Evolutionary conservation across 2,329 filamentous ascomycete genomes (phyloP).

Genomic region (Fusarium sp.): DNA sequence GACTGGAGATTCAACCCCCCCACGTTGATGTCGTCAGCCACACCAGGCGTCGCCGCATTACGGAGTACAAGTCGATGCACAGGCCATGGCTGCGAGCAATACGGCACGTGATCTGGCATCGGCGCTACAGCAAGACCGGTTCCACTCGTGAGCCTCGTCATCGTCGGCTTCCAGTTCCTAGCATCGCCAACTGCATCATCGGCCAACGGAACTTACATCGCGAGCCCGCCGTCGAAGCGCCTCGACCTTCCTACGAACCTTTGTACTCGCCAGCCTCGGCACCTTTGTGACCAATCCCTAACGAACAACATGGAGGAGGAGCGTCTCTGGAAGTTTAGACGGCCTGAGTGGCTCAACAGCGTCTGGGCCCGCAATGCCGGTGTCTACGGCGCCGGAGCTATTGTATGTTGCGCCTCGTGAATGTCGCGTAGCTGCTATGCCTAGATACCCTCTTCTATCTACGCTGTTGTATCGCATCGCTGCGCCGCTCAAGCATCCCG

Average conservation of each 20-base stretch:
- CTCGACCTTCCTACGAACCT: not conserved
- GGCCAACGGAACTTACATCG: constrained; percentile 15
- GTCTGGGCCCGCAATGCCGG: constrained; percentile 75
- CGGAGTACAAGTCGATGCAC: not conserved
- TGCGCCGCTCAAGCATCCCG: not conserved
- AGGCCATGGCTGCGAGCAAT: not conserved
- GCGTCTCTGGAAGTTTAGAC: constrained; percentile 77
- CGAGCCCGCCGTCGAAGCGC: constrained; percentile 4
- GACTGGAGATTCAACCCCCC: constrained; percentile 4
- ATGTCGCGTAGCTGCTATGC: not conserved
- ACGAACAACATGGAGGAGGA: constrained; percentile 72
- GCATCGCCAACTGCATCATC: constrained; percentile 35
- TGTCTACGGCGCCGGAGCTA: constrained; percentile 73
- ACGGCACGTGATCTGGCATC: constrained; percentile 36
- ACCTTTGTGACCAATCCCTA: not conserved
- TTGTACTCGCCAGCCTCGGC: not conserved
- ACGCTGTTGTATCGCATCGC: not conserved
- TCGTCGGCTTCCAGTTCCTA: constrained; percentile 42
- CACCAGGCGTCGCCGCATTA: constrained; percentile 19
- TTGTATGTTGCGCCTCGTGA: constrained; percentile 64
- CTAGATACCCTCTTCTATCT: not conserved
- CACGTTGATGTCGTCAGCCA: constrained; percentile 28
- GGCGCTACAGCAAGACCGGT: constrained; percentile 35
- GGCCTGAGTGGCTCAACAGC: constrained; percentile 78
- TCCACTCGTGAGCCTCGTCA: constrained; percentile 48